phyloP scores from a whole-genome alignment of 2,329 filamentous ascomycete genomes.

The Hymenoscyphus repandus region DNA sequence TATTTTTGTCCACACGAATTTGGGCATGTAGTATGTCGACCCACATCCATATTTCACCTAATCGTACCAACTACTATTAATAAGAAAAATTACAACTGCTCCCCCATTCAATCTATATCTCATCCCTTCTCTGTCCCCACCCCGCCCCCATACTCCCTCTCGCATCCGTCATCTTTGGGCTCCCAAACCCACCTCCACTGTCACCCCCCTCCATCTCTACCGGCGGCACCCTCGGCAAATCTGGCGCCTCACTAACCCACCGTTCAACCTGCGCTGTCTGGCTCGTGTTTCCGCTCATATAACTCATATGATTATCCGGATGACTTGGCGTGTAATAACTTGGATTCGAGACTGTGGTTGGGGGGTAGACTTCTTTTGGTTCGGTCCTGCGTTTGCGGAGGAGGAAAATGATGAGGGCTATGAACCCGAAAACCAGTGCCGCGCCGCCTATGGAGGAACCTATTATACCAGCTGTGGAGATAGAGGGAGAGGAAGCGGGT shows the following conservation, averaged over 20 bases:
- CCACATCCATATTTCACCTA: no score
- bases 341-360: neutral
- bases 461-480: neutral
- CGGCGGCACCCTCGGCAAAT: neutral
- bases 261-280: neutral
- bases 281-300: neutral
- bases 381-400: neutral
- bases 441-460: neutral
- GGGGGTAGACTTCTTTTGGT: neutral
- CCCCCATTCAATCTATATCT: no score
- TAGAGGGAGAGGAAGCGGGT: neutral
- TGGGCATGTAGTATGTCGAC: no score
- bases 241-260: neutral
- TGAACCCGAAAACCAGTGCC: neutral
- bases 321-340: neutral
- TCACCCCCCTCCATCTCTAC: neutral
- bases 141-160: neutral
- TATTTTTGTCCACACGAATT: no score
- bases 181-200: neutral
- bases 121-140: no score
- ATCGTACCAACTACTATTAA: no score
- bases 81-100: no score
- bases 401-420: constrained; percentile 1
- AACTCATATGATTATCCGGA: neutral
- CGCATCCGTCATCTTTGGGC: neutral